These are phyloP conservation scores for Austroboletus festivus DNA, from an alignment of 768 basidiomycete species.

Conservation along the genomic window DNA sequence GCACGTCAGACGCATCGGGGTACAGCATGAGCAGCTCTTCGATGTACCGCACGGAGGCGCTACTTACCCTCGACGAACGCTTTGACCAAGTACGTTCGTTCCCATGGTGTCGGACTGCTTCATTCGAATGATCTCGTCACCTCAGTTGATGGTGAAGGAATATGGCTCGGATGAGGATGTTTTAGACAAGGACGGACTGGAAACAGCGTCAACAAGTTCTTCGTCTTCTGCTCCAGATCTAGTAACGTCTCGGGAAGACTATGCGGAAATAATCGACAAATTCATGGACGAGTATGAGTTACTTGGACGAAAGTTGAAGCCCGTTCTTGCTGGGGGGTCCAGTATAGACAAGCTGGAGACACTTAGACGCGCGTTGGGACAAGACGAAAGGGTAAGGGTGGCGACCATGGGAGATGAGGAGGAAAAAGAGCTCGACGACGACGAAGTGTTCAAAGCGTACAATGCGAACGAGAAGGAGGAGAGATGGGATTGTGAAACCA, in stretches of 20 bases:
- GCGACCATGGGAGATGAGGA: slow-evolving; percentile 46
- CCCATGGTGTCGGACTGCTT: background rate
- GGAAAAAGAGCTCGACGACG: slow-evolving; percentile 43
- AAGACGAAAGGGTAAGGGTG: slow-evolving; percentile 54
- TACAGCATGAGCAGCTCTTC: slow-evolving; percentile 98
- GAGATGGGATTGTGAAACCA: slow-evolving; percentile 95
- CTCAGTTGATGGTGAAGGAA: slow-evolving; percentile 71
- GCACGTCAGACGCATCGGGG: slow-evolving; percentile 82
- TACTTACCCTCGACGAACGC: slow-evolving; percentile 85
- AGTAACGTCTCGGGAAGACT: slow-evolving; percentile 82
- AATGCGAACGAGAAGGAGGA: slow-evolving; percentile 55
- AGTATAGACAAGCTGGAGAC: slow-evolving; percentile 78
- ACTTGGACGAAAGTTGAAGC: slow-evolving; percentile 81
- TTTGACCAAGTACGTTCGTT: slow-evolving; percentile 80
- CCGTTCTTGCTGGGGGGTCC: slow-evolving; percentile 66
- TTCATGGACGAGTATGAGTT: slow-evolving; percentile 92
- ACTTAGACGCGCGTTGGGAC: slow-evolving; percentile 74
- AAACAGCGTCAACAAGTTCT: slow-evolving; percentile 36
- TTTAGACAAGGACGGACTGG: slow-evolving; percentile 48
- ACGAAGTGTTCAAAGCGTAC: slow-evolving; percentile 39
- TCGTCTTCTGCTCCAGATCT: slow-evolving; percentile 69
- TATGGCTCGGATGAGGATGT: slow-evolving; percentile 64
- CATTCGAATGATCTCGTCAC: background rate
- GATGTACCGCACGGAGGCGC: slow-evolving; percentile 87
- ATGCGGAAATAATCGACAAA: slow-evolving; percentile 87